These are phyloP conservation scores for Arabidopsis arenosa DNA, from an alignment of 345 rosid genomes.

Conservation along the genomic window DNA sequence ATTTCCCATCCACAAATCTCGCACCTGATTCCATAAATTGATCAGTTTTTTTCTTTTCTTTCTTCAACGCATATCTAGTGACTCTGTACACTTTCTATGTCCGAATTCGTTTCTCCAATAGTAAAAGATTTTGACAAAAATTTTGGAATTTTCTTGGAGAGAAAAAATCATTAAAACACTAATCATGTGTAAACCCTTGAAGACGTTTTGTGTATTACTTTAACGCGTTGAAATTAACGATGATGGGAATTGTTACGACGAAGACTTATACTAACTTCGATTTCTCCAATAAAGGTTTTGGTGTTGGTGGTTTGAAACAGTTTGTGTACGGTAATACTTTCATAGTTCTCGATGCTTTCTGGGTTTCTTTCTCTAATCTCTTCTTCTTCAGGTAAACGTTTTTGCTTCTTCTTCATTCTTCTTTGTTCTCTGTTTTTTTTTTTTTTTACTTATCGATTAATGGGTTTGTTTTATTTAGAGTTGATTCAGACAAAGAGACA, in stretches of 20 bases:
- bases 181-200: constrained; percentile 20
- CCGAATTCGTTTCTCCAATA: constrained; percentile 13
- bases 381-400: constrained; percentile 54
- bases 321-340: constrained; percentile 50
- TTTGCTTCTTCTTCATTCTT: not conserved
- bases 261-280: constrained; percentile 44
- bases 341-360: constrained; percentile 45
- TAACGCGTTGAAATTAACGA: constrained; percentile 37
- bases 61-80: not conserved
- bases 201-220: constrained; percentile 21
- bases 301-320: constrained; percentile 36
- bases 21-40: constrained; percentile 32
- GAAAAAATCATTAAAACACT: constrained; percentile 25
- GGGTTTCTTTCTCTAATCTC: constrained; percentile 59
- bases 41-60: not conserved
- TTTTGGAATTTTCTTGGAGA: constrained; percentile 5
- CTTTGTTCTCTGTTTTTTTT: constrained; percentile 1
- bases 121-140: constrained; percentile 9
- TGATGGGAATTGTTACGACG: constrained; percentile 49
- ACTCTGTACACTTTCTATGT: constrained; percentile 20
- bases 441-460: not conserved
- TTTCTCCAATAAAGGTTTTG: constrained; percentile 36
- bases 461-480: constrained; percentile 38
- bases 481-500: constrained; percentile 21
- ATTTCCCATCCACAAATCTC: constrained; percentile 41